A percentile compares a stretch with the other conserved stretches of the same genome.
Conservation (phyloP, 2,329 filamentous ascomycete species). For the Rutstroemia sp. region DNA sequence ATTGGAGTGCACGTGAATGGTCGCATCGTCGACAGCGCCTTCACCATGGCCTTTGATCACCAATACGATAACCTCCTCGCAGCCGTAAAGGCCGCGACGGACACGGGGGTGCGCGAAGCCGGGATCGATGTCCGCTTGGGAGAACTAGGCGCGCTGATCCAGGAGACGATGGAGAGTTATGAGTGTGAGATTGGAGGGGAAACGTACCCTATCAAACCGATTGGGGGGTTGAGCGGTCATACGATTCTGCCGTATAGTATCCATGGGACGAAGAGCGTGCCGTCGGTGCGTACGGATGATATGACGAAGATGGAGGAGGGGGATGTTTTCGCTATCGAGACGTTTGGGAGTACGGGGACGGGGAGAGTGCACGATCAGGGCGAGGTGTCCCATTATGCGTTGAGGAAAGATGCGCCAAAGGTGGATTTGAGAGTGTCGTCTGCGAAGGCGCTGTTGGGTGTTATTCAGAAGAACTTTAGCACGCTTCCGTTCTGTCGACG, state of each 20-base stretch:
- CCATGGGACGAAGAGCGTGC: constrained; percentile 87
- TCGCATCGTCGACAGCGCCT: constrained; percentile 63
- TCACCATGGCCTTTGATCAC: constrained; percentile 61
- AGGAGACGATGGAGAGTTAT: constrained; percentile 56
- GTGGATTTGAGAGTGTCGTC: constrained; percentile 70
- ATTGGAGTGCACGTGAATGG: constrained; percentile 67
- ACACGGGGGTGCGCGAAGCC: constrained; percentile 76
- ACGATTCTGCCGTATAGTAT: constrained; percentile 86
- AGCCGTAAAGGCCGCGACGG: constrained; percentile 61
- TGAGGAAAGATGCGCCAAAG: constrained; percentile 63
- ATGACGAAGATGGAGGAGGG: constrained; percentile 97
- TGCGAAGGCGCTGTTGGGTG: constrained; percentile 75
- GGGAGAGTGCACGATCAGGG: constrained; percentile 74
- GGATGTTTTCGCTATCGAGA: constrained; percentile 92
- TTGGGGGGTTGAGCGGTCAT: constrained; percentile 57
- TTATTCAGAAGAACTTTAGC: constrained; percentile 95
- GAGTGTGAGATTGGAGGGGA: constrained; percentile 47
- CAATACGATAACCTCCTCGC: constrained; percentile 60
- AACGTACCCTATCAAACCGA: constrained; percentile 46
- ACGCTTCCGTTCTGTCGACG: constrained; percentile 85
- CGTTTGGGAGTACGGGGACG: constrained; percentile 88
- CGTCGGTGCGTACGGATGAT: constrained; percentile 82
- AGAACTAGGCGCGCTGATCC: constrained; percentile 49
- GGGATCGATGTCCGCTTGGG: constrained; percentile 87
- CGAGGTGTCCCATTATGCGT: constrained; percentile 85